Evolutionary conservation across 805 yeast genomes (phyloP).

Genomic region (Candida vartiovaarae): DNA sequence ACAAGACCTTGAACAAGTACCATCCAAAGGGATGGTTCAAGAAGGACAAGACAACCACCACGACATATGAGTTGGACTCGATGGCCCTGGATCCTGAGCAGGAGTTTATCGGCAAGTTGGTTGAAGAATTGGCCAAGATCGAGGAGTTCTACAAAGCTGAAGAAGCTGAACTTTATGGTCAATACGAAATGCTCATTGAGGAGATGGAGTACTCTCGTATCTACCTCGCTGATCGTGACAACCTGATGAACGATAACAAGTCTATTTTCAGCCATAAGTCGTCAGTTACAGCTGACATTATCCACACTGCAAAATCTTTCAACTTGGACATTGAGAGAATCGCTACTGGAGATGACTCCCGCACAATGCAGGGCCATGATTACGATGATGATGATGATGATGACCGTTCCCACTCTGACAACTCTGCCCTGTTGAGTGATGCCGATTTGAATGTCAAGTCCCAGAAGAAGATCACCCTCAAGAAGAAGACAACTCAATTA

Average conservation of each 20-base stretch:
- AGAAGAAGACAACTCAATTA: constrained; percentile 52
- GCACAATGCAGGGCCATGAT: constrained; percentile 14
- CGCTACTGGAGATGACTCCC: constrained; percentile 22
- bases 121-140: constrained; percentile 43
- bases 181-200: constrained; percentile 37
- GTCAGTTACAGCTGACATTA: constrained; percentile 15
- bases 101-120: constrained; percentile 39
- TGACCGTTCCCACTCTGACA: constrained; percentile 33
- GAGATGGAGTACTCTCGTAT: constrained; percentile 38
- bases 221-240: constrained; percentile 20
- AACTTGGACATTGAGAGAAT: constrained; percentile 20
- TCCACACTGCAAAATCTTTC: constrained; percentile 15
- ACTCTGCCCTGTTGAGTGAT: constrained; percentile 44
- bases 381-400: constrained; percentile 34
- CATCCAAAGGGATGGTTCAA: constrained; percentile 2
- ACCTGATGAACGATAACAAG: constrained; percentile 17
- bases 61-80: constrained; percentile 22
- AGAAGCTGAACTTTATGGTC: constrained; percentile 39
- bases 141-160: constrained; percentile 43
- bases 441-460: constrained; percentile 41
- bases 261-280: constrained; percentile 19
- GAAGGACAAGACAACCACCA: constrained; percentile 6
- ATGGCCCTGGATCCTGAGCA: constrained; percentile 27
- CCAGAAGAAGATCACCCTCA: constrained; percentile 58
- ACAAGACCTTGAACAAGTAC: background rate